These are phyloP conservation scores for Carallia brachiata DNA, from an alignment of 345 rosid species.

Conservation along the genomic window DNA sequence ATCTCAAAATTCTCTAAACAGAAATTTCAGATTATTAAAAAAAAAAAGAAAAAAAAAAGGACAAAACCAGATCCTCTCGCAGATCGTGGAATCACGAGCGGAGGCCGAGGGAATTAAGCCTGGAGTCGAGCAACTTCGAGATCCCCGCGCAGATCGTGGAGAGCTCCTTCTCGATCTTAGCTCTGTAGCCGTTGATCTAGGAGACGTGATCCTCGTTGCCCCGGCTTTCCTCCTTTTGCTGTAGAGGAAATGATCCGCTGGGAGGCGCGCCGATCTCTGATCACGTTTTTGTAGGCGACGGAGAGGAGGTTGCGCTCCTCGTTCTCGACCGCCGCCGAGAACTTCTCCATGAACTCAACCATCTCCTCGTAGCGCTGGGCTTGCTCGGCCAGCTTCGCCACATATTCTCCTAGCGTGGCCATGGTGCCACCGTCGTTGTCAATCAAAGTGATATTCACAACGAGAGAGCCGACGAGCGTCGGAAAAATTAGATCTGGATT, in stretches of 20 bases:
- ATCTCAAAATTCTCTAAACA: too few relatives aligned
- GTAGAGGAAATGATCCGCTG: slow-evolving; percentile 90
- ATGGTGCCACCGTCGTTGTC: slow-evolving; percentile 41
- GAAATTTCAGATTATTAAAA: too few relatives aligned
- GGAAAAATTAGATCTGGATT: background rate
- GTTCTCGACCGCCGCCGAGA: too few relatives aligned
- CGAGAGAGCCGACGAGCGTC: background rate
- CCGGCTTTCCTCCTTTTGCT: slow-evolving; percentile 89
- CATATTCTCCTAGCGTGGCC: slow-evolving; percentile 69
- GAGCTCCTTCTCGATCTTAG: too few relatives aligned
- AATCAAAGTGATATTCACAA: too few relatives aligned
- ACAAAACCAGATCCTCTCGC: slow-evolving; percentile 42
- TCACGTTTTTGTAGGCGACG: slow-evolving; percentile 71
- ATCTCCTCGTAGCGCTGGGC: slow-evolving; percentile 95
- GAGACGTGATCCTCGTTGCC: slow-evolving; percentile 88
- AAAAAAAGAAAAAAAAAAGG: too few relatives aligned
- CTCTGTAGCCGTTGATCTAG: too few relatives aligned
- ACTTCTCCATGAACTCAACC: slow-evolving; percentile 90
- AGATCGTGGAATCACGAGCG: slow-evolving; percentile 39
- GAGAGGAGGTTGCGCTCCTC: too few relatives aligned
- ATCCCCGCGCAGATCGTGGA: too few relatives aligned
- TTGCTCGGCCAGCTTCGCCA: slow-evolving; percentile 95
- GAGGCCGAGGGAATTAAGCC: slow-evolving; percentile 29
- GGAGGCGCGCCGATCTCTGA: slow-evolving; percentile 88
- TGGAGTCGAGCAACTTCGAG: slow-evolving; percentile 62